Percentiles rank a stretch among this genome's conserved stretches.
These are phyloP conservation scores for Colletotrichum lini DNA, from an alignment of 2,329 filamentous ascomycete species.

Conservation along the genomic window DNA sequence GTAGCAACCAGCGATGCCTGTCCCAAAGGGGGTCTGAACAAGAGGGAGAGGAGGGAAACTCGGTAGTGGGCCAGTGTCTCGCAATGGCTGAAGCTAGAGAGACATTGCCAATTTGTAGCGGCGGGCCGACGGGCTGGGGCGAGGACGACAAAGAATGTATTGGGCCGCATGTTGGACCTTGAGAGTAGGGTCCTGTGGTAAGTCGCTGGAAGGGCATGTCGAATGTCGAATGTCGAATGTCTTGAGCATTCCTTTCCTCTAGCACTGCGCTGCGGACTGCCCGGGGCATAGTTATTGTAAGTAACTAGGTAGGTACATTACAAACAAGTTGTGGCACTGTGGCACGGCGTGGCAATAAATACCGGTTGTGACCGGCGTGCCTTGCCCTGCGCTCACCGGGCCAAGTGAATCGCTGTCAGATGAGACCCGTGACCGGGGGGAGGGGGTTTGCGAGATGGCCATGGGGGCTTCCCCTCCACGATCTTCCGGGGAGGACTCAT, in stretches of 20 bases:
- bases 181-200: not conserved
- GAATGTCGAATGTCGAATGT: not conserved
- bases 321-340: slow-evolving; percentile 16
- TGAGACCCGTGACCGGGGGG: slow-evolving; percentile 26
- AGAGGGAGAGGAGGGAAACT: slow-evolving; percentile 5
- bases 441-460: slow-evolving; percentile 17
- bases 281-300: slow-evolving; percentile 19
- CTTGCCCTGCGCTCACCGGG: slow-evolving; percentile 35
- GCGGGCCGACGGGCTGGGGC: not conserved
- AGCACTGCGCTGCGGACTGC: slow-evolving; percentile 17
- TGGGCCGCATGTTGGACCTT: not conserved
- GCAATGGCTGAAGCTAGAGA: slow-evolving; percentile 22
- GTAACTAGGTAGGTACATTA: not conserved
- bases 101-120: slow-evolving; percentile 26
- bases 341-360: slow-evolving; percentile 18
- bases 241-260: slow-evolving; percentile 7
- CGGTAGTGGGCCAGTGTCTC: slow-evolving; percentile 32
- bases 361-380: slow-evolving; percentile 24
- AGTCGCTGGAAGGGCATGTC: slow-evolving; percentile 2
- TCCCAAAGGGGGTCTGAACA: slow-evolving; percentile 10
- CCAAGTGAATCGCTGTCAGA: slow-evolving; percentile 28
- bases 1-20: slow-evolving; percentile 12
- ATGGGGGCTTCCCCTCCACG: slow-evolving; percentile 20
- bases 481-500: slow-evolving; percentile 20
- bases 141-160: slow-evolving; percentile 2